These are phyloP conservation scores for Beauveria asiatica DNA, from an alignment of 2,329 filamentous ascomycete species.

Conservation along the genomic window DNA sequence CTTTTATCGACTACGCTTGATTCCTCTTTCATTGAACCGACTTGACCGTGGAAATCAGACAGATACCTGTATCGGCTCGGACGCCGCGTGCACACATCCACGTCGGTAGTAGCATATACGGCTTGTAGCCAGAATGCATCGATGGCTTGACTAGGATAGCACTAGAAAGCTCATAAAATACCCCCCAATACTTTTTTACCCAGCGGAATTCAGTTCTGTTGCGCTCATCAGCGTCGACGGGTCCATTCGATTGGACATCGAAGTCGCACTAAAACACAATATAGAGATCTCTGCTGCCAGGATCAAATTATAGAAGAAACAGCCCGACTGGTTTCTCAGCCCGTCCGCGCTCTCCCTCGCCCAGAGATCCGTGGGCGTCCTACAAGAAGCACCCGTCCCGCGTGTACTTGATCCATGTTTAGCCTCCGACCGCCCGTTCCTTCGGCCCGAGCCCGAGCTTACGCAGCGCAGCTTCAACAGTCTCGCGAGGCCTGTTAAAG, in stretches of 20 bases:
- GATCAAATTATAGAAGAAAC: too few species aligned
- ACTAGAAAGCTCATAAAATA: neutral
- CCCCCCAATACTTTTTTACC: neutral
- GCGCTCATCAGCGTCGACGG: neutral
- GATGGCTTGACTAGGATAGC: conserved; percentile 6
- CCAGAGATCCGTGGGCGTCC: neutral
- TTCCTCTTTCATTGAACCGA: neutral
- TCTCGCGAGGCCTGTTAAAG: neutral
- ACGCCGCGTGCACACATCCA: neutral
- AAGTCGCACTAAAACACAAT: too few species aligned
- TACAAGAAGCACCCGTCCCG: neutral
- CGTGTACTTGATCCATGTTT: neutral
- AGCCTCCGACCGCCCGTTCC: neutral
- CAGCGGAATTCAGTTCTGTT: neutral
- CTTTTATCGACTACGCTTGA: neutral
- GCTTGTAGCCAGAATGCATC: neutral
- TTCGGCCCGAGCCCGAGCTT: neutral
- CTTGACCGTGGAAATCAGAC: neutral
- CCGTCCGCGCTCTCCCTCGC: neutral
- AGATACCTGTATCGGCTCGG: neutral
- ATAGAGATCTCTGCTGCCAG: too few species aligned
- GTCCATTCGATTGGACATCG: too few species aligned
- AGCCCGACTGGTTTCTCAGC: too few species aligned
- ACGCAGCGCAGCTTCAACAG: neutral
- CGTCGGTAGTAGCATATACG: neutral